These are phyloP conservation scores for Nepenthes alata DNA, from an alignment of 179 eudicot genomes.

Conservation along the genomic window DNA sequence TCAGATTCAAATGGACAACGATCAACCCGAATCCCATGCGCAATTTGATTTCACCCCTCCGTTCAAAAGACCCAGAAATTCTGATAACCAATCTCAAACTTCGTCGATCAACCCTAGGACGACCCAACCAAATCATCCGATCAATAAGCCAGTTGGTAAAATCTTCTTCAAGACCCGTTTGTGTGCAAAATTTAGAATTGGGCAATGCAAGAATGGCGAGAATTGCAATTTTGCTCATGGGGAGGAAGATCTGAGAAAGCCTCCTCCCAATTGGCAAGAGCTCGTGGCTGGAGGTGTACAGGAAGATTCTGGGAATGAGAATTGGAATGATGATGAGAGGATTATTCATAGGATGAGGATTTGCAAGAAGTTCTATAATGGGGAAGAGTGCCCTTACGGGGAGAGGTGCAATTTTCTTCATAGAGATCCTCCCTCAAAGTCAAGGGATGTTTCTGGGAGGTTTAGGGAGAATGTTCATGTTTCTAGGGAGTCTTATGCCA, in stretches of 20 bases:
- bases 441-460: constrained; percentile 13
- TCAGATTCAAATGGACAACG: constrained; percentile 20
- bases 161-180: constrained; percentile 61
- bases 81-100: constrained; percentile 17
- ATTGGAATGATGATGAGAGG: constrained; percentile 14
- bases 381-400: constrained; percentile 89
- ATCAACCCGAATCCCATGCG: constrained; percentile 20
- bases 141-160: constrained; percentile 28
- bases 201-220: constrained; percentile 64
- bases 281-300: constrained; percentile 18
- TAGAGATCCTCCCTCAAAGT: constrained; percentile 34
- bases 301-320: constrained; percentile 3
- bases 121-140: constrained; percentile 14
- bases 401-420: constrained; percentile 75
- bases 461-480: constrained; percentile 31
- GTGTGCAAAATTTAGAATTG: constrained; percentile 62
- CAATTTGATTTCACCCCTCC: constrained; percentile 36
- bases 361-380: constrained; percentile 67
- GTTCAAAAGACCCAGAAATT: constrained; percentile 33
- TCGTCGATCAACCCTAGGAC: constrained; percentile 17
- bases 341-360: constrained; percentile 57
- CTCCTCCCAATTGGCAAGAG: constrained; percentile 95
- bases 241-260: constrained; percentile 57
- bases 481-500: constrained; percentile 48
- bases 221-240: constrained; percentile 89